Evolutionary conservation across 2,329 filamentous ascomycete genomes (phyloP).

Genomic region (Akanthomyces lecanii): DNA sequence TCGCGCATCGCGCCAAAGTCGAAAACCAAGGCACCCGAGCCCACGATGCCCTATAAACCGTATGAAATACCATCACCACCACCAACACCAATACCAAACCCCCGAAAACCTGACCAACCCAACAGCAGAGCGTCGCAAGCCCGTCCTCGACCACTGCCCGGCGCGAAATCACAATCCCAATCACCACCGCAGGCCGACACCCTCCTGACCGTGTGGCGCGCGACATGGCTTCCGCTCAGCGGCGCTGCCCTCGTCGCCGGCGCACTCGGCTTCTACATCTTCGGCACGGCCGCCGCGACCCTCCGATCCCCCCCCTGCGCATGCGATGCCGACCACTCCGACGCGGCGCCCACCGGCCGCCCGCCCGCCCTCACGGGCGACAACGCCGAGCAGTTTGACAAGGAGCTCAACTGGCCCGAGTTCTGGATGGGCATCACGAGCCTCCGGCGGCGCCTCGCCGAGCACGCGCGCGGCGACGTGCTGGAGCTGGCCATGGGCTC

Average conservation of each 20-base stretch:
- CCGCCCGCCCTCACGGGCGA: constrained; percentile 43
- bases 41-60: constrained; percentile 29
- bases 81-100: background rate
- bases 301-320: constrained; percentile 25
- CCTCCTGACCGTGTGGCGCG: constrained; percentile 34
- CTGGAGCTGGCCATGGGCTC: constrained; percentile 61
- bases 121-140: background rate
- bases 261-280: constrained; percentile 45
- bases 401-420: constrained; percentile 54
- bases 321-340: constrained; percentile 30
- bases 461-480: constrained; percentile 50
- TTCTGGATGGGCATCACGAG: constrained; percentile 51
- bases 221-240: constrained; percentile 41
- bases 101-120: background rate
- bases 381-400: constrained; percentile 54
- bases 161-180: constrained; percentile 15
- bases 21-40: constrained; percentile 21
- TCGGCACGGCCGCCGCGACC: constrained; percentile 35
- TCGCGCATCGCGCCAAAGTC: constrained; percentile 20
- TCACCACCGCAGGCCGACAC: constrained; percentile 29
- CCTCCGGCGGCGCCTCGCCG: constrained; percentile 46
- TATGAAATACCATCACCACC: constrained; percentile 18
- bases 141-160: constrained; percentile 4
- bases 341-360: constrained; percentile 41
- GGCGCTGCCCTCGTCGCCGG: constrained; percentile 43